Evolutionary conservation across 2,329 filamentous ascomycete species (phyloP), one percentile per base, ranked within the genome.

Genomic region (Fonsecaea monophora): DNA sequence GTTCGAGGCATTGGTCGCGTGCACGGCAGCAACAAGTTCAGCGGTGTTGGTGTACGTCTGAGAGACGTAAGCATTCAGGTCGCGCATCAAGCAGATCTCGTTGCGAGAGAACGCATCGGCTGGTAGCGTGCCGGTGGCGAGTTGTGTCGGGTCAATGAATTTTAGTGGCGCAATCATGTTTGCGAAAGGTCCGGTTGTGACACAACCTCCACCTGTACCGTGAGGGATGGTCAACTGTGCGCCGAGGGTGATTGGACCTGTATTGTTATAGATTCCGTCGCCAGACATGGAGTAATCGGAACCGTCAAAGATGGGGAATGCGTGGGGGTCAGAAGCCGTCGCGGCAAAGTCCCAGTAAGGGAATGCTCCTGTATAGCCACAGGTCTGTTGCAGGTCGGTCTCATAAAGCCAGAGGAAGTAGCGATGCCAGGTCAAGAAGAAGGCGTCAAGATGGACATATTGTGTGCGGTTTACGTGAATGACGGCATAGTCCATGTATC

Each of bases 381-480:
- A 84, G 62, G 82, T 78, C 2, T 80, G 72, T 58, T 78, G 76
- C 3, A 84, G 75, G 35, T 78, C 79, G 64, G 77, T 74, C 68
- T 83, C 82, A 65, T 79, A 82, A 6, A 78, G 73, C 63, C 73
- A 77, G 57, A 79, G 74, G 70, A 79, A 82, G 65, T 80, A 80
- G 34, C 82, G 77, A 65, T 83, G 82, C 80, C 81, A 82, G 37
- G 78, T 76, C 38, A 82, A 73, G 73, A 82, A 81, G 71, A 74
- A 74, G 32, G 75, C 76, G 63, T 75, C 64, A 21, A 68, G 74
- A 54, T 81, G 79, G 54, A 80, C 77, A 40, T 69, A 73, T 18
- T 74, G 68, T 3, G 78, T 79, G 54, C 76, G 72, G 56, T 76
- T 73, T 37, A 79, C 77, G 60, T 82, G 80, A n/a, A 75, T 74